Evolutionary conservation across 805 yeast genomes (phyloP).

Genomic region (Kuraishia molischiana): DNA sequence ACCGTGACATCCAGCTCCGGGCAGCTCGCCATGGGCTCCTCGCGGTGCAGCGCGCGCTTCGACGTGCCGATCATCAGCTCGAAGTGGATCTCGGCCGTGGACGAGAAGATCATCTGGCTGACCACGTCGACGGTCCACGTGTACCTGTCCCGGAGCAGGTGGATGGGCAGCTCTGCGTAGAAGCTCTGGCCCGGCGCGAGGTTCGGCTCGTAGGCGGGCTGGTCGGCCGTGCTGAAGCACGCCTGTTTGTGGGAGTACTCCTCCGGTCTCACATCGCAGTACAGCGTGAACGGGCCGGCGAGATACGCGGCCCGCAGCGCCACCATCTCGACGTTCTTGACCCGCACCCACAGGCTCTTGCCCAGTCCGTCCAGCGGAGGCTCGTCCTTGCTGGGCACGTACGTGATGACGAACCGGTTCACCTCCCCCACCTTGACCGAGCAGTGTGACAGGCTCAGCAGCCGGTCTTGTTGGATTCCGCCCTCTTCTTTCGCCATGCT

Average conservation of each 20-base stretch:
- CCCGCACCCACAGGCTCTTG: slow-evolving; percentile 36
- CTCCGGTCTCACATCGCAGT: slow-evolving; percentile 67
- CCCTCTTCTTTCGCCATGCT: too few species aligned
- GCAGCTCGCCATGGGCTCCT: slow-evolving; percentile 13
- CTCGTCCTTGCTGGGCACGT: slow-evolving; percentile 25
- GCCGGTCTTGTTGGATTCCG: too few species aligned
- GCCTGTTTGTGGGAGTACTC: slow-evolving; percentile 46
- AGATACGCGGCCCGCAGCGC: slow-evolving; percentile 75
- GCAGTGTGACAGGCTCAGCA: slow-evolving; percentile 6
- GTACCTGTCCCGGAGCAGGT: slow-evolving; percentile 47
- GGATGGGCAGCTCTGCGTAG: slow-evolving; percentile 51
- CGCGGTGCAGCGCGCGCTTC: slow-evolving; percentile 21
- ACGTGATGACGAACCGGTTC: slow-evolving; percentile 44
- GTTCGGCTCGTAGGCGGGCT: slow-evolving; percentile 67
- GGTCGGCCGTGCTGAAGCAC: slow-evolving; percentile 65
- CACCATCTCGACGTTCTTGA: slow-evolving; percentile 64
- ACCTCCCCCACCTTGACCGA: slow-evolving; percentile 51
- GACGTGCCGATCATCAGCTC: slow-evolving; percentile 48
- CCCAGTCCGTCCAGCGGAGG: slow-evolving; percentile 1
- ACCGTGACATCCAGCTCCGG: slow-evolving; percentile 35
- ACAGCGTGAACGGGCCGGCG: slow-evolving; percentile 82
- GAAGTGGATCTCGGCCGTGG: slow-evolving; percentile 58
- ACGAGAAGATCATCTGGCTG: slow-evolving; percentile 69
- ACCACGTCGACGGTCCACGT: slow-evolving; percentile 76
- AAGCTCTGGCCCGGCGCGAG: slow-evolving; percentile 59